phyloP scores from a whole-genome alignment of 2,329 filamentous ascomycete species.

The Fusarium haematococcum region DNA sequence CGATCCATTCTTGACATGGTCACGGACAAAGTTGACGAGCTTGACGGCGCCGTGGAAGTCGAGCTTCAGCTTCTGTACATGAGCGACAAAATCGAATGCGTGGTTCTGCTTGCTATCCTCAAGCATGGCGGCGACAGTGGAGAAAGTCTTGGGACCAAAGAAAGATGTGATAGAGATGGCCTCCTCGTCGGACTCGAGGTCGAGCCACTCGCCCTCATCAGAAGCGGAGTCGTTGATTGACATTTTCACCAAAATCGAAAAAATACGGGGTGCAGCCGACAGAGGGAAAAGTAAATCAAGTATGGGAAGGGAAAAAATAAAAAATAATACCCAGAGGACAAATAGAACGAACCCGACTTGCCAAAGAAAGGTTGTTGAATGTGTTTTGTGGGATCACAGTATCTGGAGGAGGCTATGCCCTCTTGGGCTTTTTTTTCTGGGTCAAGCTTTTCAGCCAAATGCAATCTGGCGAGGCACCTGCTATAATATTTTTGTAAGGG shows the following conservation, averaged over 20 bases:
- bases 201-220: conserved; percentile 64
- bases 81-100: conserved; percentile 73
- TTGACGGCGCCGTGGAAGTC: conserved; percentile 82
- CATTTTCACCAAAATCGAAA: conserved; percentile 36
- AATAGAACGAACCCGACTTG: conserved; percentile 13
- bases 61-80: conserved; percentile 68
- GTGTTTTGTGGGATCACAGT: conserved; percentile 47
- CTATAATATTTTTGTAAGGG: conserved; percentile 46
- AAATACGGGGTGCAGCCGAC: conserved; percentile 51
- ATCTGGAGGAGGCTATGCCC: conserved; percentile 53
- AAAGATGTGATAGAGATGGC: conserved; percentile 73
- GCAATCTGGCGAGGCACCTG: conserved; percentile 45
- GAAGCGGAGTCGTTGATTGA: conserved; percentile 46
- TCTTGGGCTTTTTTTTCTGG: conserved; percentile 42
- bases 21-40: conserved; percentile 77
- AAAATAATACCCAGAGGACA: conserved; percentile 6
- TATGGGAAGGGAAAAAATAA: conserved; percentile 2
- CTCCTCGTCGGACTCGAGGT: conserved; percentile 73
- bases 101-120: conserved; percentile 74
- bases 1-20: conserved; percentile 57
- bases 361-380: conserved; percentile 30
- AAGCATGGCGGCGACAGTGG: conserved; percentile 74
- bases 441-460: conserved; percentile 34
- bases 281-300: conserved; percentile 52
- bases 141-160: conserved; percentile 74